phyloP scores from a whole-genome alignment of 805 yeast species.

The Candida palmyrensis region DNA sequence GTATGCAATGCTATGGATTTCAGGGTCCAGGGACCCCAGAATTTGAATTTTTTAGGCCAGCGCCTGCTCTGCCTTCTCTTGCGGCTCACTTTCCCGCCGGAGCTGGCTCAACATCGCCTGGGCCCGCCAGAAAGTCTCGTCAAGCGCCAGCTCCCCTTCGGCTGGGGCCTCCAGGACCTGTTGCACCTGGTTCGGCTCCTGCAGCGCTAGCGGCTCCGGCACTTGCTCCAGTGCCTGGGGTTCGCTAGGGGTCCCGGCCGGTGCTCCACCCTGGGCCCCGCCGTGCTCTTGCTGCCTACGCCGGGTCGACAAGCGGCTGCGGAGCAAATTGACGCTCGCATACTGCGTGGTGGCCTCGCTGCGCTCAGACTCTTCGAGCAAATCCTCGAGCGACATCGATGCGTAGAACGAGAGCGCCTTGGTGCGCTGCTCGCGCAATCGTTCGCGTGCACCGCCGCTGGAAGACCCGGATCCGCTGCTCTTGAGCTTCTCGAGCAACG shows the following conservation, averaged over 20 bases:
- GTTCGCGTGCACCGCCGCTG: constrained; percentile 11
- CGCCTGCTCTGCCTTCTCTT: too few species aligned
- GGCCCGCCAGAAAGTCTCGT: constrained; percentile 31
- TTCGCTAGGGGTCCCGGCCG: too few species aligned
- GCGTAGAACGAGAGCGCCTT: constrained; percentile 33
- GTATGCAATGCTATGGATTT: too few species aligned
- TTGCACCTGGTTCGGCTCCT: too few species aligned
- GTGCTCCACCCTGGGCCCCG: neutral
- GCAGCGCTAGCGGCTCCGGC: too few species aligned
- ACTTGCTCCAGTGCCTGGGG: too few species aligned
- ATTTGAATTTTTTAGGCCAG: too few species aligned
- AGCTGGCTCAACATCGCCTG: constrained; percentile 36
- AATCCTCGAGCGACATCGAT: constrained; percentile 19
- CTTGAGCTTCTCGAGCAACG: constrained; percentile 26
- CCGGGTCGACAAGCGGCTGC: constrained; percentile 34
- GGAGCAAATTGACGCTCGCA: constrained; percentile 34
- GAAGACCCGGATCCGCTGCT: constrained; percentile 19
- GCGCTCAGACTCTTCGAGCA: constrained; percentile 7
- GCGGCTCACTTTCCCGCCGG: too few species aligned
- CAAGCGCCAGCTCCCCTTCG: constrained; percentile 9
- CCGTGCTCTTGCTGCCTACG: constrained; percentile 10
- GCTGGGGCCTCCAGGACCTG: too few species aligned
- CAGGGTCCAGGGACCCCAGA: too few species aligned
- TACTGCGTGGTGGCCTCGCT: constrained; percentile 17
- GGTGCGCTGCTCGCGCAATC: constrained; percentile 18